Evolutionary conservation across 2,329 filamentous ascomycete species (phyloP), one percentile per base, ranked within the genome.

Genomic region (Orbilia blumenaviensis): DNA sequence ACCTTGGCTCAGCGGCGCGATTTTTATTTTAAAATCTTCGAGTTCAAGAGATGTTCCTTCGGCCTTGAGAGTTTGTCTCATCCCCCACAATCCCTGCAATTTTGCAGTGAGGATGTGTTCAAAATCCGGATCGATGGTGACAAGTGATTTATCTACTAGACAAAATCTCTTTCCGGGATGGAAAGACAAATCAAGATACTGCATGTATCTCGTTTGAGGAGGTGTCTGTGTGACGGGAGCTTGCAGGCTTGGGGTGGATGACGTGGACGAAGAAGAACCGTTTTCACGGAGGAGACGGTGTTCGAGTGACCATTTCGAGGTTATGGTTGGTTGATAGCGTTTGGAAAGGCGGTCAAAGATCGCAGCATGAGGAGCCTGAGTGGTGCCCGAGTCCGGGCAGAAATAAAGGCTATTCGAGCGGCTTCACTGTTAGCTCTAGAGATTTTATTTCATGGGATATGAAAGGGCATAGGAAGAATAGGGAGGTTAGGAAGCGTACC

Each of bases 321-420:
- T 48, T 42, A 58, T 46, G 25, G 79, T 62, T 14, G 79, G 79
- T 25, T 80, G 79, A 63, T 80, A 79, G 18, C 75, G 77, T 61
- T 80, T 80, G n/a, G 76, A 77, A 41, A 80, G 79, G 18, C 72
- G 73, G 78, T 80, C 79, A 8, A 72, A 38, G 69, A 80, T 75
- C 36, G 75, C 61, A 61, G 18, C 48, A 34, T 58, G 72, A 27
- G 61, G 71, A 38, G 29, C 73, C 21, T 77, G 71, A 38, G 78
- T 77, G 16, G 56, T 78, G 46, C 76, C 72, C 36, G 78, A 66
- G 54, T 80, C 79, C 4, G 69, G 76, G 72, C 79, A 79, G 78
- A 79, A 80, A 78, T 80, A 80, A 21, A 80, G 66, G 36, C 79
- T 80, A 64, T 27, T 23, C n/a, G n/a, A n/a, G n/a, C n/a, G n/a